Conservation (phyloP, 768 basidiomycete genomes). For the Rhodotorula kratochvilovae region DNA sequence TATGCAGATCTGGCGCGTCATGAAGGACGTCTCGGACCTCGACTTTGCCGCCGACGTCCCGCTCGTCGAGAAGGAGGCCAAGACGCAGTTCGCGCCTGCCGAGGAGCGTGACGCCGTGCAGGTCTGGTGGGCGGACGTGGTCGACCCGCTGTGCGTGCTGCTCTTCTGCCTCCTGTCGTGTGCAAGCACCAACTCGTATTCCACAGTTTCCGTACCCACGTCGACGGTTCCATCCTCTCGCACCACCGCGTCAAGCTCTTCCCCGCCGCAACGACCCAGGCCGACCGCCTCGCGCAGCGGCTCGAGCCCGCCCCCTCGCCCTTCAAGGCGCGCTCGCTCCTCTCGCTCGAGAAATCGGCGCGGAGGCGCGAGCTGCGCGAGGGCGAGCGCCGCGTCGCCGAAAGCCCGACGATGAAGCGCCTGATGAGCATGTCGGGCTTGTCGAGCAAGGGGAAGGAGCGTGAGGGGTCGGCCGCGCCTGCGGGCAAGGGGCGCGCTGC, state of each 20-base stretch:
- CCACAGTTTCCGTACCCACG: slow-evolving; percentile 14
- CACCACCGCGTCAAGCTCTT: slow-evolving; percentile 40
- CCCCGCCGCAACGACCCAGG: slow-evolving; percentile 15
- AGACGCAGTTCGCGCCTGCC: neutral
- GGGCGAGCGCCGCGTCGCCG: slow-evolving; percentile 13
- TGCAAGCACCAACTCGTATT: no score
- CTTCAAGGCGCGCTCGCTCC: slow-evolving; percentile 35
- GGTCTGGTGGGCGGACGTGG: slow-evolving; percentile 32
- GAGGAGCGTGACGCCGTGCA: slow-evolving; percentile 25
- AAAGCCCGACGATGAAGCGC: slow-evolving; percentile 41
- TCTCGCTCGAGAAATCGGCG: slow-evolving; percentile 36
- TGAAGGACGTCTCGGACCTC: slow-evolving; percentile 20
- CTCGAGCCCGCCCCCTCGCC: slow-evolving; percentile 25
- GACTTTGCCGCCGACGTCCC: neutral
- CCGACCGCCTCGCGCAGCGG: slow-evolving; percentile 6
- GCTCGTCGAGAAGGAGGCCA: neutral
- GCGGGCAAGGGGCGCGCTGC: neutral
- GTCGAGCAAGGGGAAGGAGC: neutral
- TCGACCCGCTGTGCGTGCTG: slow-evolving; percentile 30
- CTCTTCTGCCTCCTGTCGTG: no score
- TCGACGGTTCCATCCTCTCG: neutral
- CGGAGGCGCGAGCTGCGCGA: slow-evolving; percentile 9
- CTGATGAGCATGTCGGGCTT: slow-evolving; percentile 10
- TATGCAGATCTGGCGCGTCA: slow-evolving; percentile 36
- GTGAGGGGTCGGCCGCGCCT: neutral